These are phyloP conservation scores for Trichoderma aggressivum DNA, from an alignment of 2,329 filamentous ascomycete species.

Conservation along the genomic window DNA sequence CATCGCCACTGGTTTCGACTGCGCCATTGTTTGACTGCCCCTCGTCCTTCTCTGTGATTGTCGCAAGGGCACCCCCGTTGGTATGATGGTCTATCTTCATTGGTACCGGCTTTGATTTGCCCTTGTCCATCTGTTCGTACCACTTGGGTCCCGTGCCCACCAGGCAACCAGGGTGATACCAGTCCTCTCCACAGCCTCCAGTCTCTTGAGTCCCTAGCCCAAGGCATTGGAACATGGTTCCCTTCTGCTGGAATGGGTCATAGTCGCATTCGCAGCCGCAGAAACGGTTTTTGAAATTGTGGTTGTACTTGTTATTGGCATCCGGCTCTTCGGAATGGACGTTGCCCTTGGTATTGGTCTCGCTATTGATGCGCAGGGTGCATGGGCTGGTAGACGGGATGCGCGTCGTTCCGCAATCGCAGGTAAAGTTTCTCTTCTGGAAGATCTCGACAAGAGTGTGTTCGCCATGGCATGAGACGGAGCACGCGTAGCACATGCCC, in stretches of 20 bases:
- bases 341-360: conserved; percentile 70
- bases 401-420: conserved; percentile 89
- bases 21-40: conserved; percentile 24
- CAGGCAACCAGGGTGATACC: conserved; percentile 94
- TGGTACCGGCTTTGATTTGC: conserved; percentile 30
- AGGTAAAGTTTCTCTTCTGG: conserved; percentile 90
- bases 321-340: conserved; percentile 74
- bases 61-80: conserved; percentile 36
- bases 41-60: conserved; percentile 51
- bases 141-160: conserved; percentile 75
- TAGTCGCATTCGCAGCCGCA: conserved; percentile 88
- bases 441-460: conserved; percentile 95
- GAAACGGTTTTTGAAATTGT: conserved; percentile 91
- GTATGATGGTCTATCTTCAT: conserved; percentile 4
- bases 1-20: conserved; percentile 22
- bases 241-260: conserved; percentile 82
- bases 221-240: conserved; percentile 97
- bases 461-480: conserved; percentile 93
- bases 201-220: conserved; percentile 76
- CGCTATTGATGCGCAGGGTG: conserved; percentile 66
- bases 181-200: conserved; percentile 93
- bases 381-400: conserved; percentile 70
- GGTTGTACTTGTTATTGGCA: conserved; percentile 81
- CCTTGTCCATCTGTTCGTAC: conserved; percentile 54
- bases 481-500: conserved; percentile 94